Conservation (phyloP, 176 grass and related monocot genomes). For the Tuctoria greenei region DNA sequence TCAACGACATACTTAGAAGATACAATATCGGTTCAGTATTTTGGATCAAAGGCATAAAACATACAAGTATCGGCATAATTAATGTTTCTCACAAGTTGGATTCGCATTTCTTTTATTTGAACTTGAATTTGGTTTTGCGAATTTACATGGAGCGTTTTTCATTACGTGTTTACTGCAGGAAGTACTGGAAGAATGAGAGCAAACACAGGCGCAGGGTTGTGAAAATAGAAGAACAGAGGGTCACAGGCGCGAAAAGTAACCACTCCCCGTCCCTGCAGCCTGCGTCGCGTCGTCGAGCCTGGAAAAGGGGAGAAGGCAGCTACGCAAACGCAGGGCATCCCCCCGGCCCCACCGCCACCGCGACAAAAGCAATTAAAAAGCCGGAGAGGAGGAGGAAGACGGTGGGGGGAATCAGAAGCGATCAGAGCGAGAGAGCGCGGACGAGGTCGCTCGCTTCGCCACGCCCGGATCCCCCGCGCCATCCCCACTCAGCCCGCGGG, state of each 20-base stretch:
- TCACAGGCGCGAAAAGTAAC: background rate
- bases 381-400: background rate
- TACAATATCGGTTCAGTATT: too few species aligned
- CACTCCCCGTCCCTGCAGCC: background rate
- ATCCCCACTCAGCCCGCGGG: background rate
- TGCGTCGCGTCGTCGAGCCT: background rate
- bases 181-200: too few species aligned
- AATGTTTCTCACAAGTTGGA: too few species aligned
- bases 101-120: too few species aligned
- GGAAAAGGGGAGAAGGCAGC: conserved; percentile 17
- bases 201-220: background rate
- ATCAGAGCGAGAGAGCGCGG: background rate
- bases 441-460: background rate
- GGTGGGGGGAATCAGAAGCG: conserved; percentile 26
- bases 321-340: conserved; percentile 31
- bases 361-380: conserved; percentile 49
- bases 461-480: background rate
- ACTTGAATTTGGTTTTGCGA: too few species aligned
- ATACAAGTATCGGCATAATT: too few species aligned
- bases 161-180: too few species aligned
- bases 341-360: conserved; percentile 5
- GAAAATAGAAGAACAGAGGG: conserved; percentile 35
- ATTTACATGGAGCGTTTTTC: too few species aligned
- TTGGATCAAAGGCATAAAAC: too few species aligned
- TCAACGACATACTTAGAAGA: too few species aligned